Conservation (phyloP, 345 rosid species). For the Xanthoceras sorbifolium region DNA sequence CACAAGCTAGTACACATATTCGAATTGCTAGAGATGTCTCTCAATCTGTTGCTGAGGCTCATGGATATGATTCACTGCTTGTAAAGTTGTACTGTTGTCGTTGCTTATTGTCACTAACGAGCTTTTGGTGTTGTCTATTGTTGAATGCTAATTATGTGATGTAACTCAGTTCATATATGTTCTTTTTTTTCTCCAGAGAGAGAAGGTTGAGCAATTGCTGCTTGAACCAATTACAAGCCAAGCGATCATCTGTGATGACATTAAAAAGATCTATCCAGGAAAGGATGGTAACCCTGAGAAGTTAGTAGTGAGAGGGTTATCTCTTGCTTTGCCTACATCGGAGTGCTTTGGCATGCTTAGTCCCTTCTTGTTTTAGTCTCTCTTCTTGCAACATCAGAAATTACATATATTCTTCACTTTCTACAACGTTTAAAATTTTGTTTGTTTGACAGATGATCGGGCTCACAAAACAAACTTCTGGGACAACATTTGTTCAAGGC, state of each 20-base stretch:
- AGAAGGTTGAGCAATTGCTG: constrained; percentile 72
- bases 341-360: constrained; percentile 99
- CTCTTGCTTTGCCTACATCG: constrained; percentile 86
- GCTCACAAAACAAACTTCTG: constrained; percentile 76
- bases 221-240: constrained; percentile 55
- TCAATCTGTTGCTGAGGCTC: background rate
- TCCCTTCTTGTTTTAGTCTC: constrained; percentile 34
- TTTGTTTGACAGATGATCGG: constrained; percentile 78
- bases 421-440: background rate
- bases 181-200: constrained; percentile 43
- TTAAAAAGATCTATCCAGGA: constrained; percentile 84
- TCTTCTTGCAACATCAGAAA: background rate
- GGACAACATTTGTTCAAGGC: constrained; percentile 75
- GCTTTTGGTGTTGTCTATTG: background rate
- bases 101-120: background rate
- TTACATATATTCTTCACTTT: background rate
- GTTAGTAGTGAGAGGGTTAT: constrained; percentile 80
- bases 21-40: no score
- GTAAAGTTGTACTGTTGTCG: background rate
- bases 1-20: background rate
- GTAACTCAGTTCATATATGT: background rate
- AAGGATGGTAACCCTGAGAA: constrained; percentile 91
- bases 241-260: constrained; percentile 66
- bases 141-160: background rate
- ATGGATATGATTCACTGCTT: background rate